Evolutionary conservation across 768 basidiomycete genomes (phyloP).

Genomic region (Amyloporia xantha): DNA sequence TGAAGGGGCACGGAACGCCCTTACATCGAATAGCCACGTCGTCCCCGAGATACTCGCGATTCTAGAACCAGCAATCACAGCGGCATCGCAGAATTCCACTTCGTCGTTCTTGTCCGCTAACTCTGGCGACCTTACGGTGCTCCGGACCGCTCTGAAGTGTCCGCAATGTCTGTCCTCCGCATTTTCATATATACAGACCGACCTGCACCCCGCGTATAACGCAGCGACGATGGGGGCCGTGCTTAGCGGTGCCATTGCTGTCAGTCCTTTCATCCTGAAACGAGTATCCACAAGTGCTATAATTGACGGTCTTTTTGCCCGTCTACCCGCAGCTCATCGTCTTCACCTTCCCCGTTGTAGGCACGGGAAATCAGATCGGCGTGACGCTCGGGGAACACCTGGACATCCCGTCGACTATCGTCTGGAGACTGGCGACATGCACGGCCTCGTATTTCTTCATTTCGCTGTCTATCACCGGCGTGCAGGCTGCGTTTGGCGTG

Average conservation of each 20-base stretch:
- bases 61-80: not conserved
- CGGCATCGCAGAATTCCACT: not conserved
- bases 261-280: not conserved
- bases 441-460: not conserved
- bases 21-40: not conserved
- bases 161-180: not conserved
- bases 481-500: not conserved
- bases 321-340: not conserved
- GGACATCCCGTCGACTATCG: not conserved
- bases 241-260: not conserved
- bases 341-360: not conserved
- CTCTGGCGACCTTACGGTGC: not conserved
- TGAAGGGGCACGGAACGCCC: not conserved
- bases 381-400: not conserved
- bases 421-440: not conserved
- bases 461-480: not conserved
- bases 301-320: too few relatives aligned
- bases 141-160: not conserved
- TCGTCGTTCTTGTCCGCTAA: not conserved
- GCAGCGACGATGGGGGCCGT: not conserved
- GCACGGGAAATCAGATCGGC: not conserved
- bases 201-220: not conserved
- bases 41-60: not conserved
- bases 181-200: not conserved
- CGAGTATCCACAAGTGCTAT: not conserved